A percentile compares a stretch with the other conserved stretches of the same genome.
Evolutionary conservation across 2,329 filamentous ascomycete species (phyloP).

Genomic region (Ambrosiella cleistominuta): DNA sequence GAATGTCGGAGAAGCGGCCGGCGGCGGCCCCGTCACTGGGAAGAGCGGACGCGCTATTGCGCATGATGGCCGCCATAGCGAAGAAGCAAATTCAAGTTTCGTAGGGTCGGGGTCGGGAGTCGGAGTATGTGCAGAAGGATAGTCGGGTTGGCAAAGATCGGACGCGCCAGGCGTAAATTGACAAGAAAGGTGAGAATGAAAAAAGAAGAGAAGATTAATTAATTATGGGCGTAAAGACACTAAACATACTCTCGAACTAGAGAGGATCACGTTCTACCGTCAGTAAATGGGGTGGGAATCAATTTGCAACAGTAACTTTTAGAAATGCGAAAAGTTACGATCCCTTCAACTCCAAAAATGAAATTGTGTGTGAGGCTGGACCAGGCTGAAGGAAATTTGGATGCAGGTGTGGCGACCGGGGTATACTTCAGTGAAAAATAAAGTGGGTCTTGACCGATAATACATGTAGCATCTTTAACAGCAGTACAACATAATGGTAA

Average conservation of each 20-base stretch:
- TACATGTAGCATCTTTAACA: too few species aligned
- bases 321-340: neutral
- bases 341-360: neutral
- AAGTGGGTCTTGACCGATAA: neutral
- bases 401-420: neutral
- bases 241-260: too few species aligned
- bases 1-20: conserved; percentile 47
- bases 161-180: conserved; percentile 5
- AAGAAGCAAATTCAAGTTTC: neutral
- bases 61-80: conserved; percentile 14
- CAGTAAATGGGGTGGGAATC: neutral
- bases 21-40: conserved; percentile 24
- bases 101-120: neutral
- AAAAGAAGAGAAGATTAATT: too few species aligned
- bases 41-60: conserved; percentile 26
- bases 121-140: neutral
- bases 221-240: too few species aligned
- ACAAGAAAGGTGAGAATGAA: neutral
- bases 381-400: conserved; percentile 3
- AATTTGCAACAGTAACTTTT: neutral
- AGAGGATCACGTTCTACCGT: neutral
- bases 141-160: neutral
- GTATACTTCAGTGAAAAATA: neutral
- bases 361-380: conserved; percentile 2
- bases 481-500: too few species aligned